Percentiles rank a stretch among this genome's conserved stretches.
Evolutionary conservation across 306 rosid species (phyloP).

Genomic region (Vicia sativa): DNA sequence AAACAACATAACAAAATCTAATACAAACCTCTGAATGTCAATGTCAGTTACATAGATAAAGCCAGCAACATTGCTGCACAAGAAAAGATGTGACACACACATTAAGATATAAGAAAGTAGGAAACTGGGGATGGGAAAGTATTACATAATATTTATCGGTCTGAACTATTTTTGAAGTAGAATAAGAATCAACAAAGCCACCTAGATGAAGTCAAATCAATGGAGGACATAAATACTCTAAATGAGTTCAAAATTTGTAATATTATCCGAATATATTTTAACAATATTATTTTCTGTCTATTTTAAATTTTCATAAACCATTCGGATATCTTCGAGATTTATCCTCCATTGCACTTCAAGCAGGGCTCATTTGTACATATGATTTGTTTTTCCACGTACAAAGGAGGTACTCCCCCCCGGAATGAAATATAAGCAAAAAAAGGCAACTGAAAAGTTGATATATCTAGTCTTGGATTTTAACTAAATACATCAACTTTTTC

Average conservation of each 20-base stretch:
- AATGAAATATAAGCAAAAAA: too few species aligned
- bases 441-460: too few species aligned
- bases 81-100: conserved; percentile 27
- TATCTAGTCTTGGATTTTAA: too few species aligned
- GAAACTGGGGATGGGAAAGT: background rate
- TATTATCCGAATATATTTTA: background rate
- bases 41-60: conserved; percentile 81
- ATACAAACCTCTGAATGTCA: conserved; percentile 81
- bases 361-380: too few species aligned
- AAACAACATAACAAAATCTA: conserved; percentile 7
- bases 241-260: background rate
- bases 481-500: too few species aligned
- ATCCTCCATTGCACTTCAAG: too few species aligned
- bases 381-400: too few species aligned
- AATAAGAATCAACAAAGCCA: background rate
- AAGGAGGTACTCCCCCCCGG: too few species aligned
- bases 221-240: background rate
- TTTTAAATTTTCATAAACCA: too few species aligned
- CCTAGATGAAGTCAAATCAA: conserved; percentile 15
- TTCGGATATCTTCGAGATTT: too few species aligned
- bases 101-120: conserved; percentile 1
- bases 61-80: conserved; percentile 87
- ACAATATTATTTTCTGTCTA: too few species aligned
- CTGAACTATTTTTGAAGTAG: background rate
- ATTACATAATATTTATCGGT: background rate